Evolutionary conservation across 2,329 filamentous ascomycete genomes (phyloP).

Genomic region (Aspergillus quadrilineatus): DNA sequence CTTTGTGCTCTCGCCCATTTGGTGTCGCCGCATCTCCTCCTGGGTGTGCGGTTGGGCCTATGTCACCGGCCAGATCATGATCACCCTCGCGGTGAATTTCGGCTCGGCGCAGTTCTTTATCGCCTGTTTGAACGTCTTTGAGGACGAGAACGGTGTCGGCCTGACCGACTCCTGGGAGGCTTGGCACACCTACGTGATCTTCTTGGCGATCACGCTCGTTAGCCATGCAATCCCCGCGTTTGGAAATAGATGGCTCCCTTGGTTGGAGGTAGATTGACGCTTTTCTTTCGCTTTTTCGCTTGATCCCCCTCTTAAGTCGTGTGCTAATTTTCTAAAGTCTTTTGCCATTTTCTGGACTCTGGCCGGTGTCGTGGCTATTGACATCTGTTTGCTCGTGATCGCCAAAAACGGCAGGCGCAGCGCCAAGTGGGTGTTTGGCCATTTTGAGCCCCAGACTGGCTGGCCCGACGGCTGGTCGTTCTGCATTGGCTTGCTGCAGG

Average conservation of each 20-base stretch:
- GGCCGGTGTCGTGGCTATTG: constrained; percentile 65
- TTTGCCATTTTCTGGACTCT: constrained; percentile 65
- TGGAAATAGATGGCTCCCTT: constrained; percentile 54
- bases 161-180: constrained; percentile 55
- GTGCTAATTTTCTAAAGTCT: constrained; percentile 58
- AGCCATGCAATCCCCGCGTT: constrained; percentile 53
- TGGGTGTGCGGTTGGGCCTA: constrained; percentile 74
- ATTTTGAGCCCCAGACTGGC: constrained; percentile 1
- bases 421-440: constrained; percentile 55
- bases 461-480: constrained; percentile 69
- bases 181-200: constrained; percentile 68
- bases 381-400: constrained; percentile 62
- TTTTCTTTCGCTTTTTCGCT: constrained; percentile 2
- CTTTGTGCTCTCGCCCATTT: constrained; percentile 64
- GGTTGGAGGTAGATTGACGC: constrained; percentile 62
- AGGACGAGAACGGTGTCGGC: constrained; percentile 42
- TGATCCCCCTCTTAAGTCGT: not conserved
- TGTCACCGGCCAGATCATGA: constrained; percentile 76
- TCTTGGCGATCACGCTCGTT: constrained; percentile 67
- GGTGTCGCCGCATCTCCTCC: constrained; percentile 65
- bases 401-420: constrained; percentile 60
- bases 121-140: constrained; percentile 57
- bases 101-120: constrained; percentile 60
- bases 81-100: constrained; percentile 71
- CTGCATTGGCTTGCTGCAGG: constrained; percentile 70